Percentiles rank a stretch among this genome's conserved stretches.
Evolutionary conservation across 306 rosid species (phyloP).

Genomic region (Medicago arabica): DNA sequence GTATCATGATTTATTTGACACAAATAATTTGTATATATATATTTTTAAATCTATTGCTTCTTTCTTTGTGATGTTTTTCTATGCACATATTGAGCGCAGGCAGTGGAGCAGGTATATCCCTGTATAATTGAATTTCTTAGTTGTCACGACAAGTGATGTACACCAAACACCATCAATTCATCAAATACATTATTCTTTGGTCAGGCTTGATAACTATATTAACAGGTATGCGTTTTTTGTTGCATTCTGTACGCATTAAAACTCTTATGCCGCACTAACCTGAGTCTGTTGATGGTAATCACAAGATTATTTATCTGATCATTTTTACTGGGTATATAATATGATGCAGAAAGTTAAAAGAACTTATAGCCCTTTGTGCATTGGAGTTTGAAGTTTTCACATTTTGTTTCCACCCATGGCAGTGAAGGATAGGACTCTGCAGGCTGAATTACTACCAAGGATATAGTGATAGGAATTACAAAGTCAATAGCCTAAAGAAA

Average conservation of each 20-base stretch:
- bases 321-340: conserved; percentile 10
- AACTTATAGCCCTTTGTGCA: conserved; percentile 28
- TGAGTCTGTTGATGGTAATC: conserved; percentile 20
- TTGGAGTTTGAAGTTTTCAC: conserved; percentile 26
- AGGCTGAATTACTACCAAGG: conserved; percentile 23
- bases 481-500: conserved; percentile 28
- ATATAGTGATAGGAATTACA: conserved; percentile 36
- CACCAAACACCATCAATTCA: conserved; percentile 33
- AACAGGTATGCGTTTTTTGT: conserved; percentile 39
- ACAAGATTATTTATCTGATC: conserved; percentile 20
- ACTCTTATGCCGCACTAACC: conserved; percentile 17
- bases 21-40: conserved; percentile 19
- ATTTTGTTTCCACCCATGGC: conserved; percentile 38
- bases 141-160: conserved; percentile 62
- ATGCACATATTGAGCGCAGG: conserved; percentile 56
- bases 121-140: conserved; percentile 76
- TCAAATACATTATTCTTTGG: conserved; percentile 28
- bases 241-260: conserved; percentile 18
- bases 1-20: neutral
- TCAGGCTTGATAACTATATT: conserved; percentile 38
- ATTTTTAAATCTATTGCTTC: conserved; percentile 29
- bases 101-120: conserved; percentile 86
- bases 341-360: conserved; percentile 38
- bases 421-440: conserved; percentile 19
- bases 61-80: conserved; percentile 40